These are phyloP conservation scores for Scenedesmus sp. DNA, from an alignment of 163 green algal species.

Conservation along the genomic window DNA sequence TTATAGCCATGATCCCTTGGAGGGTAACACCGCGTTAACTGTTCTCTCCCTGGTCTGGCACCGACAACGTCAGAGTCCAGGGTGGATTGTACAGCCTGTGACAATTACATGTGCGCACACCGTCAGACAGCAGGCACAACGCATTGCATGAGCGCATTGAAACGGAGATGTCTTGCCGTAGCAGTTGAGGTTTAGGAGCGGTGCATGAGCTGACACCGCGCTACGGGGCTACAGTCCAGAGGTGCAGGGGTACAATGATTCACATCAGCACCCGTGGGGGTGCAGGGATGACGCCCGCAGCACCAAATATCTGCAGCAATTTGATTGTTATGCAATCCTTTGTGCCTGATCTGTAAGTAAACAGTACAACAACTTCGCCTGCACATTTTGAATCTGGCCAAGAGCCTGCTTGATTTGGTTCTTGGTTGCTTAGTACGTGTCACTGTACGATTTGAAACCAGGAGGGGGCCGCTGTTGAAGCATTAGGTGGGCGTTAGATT, in stretches of 20 bases:
- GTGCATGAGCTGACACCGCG: not conserved
- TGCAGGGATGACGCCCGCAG: not conserved
- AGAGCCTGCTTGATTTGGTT: not conserved
- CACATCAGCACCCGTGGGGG: not conserved
- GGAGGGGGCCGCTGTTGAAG: not conserved
- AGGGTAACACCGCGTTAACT: no score
- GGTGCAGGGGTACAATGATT: not conserved
- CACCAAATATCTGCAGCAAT: not conserved
- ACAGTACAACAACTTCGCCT: not conserved
- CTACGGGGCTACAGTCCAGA: not conserved
- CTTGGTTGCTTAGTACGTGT: not conserved
- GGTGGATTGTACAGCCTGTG: no score
- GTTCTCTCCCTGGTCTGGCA: no score
- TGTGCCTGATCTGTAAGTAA: not conserved
- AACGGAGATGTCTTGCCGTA: not conserved
- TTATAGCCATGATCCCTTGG: no score
- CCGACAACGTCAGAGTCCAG: no score
- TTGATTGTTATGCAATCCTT: not conserved
- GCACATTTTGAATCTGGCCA: not conserved
- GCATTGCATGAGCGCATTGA: no score
- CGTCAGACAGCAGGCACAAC: no score
- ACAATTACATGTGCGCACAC: no score
- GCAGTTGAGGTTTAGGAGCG: not conserved
- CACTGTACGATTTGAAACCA: not conserved
- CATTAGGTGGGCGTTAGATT: not conserved